Conservation (phyloP, 1,284 basidiomycete genomes). For the Malassezia furfur region DNA sequence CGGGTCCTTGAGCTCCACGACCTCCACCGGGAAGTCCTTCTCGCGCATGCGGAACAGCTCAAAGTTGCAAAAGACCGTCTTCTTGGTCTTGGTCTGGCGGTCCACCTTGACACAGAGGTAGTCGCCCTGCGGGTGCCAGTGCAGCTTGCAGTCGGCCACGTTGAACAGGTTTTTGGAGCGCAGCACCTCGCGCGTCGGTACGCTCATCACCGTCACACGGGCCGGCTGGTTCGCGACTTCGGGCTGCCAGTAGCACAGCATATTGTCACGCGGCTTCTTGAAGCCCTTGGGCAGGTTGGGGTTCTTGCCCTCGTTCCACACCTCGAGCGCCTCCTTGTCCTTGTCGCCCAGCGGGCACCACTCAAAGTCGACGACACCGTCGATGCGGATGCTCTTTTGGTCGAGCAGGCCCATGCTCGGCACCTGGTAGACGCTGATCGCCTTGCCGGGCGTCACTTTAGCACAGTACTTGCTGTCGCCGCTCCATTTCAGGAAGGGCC, state of each 20-base stretch:
- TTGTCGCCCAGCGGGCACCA: conserved; percentile 92
- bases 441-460: conserved; percentile 74
- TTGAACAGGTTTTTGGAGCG: conserved; percentile 98
- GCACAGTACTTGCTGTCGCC: conserved; percentile 92
- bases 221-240: conserved; percentile 93
- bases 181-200: conserved; percentile 74
- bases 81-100: conserved; percentile 97
- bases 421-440: conserved; percentile 92
- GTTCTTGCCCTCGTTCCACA: conserved; percentile 21
- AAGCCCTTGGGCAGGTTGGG: conserved; percentile 22
- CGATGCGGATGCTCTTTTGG: conserved; percentile 95
- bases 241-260: conserved; percentile 95
- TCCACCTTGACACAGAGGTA: conserved; percentile 99
- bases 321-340: conserved; percentile 51
- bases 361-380: conserved; percentile 96
- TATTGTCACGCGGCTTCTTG: conserved; percentile 66
- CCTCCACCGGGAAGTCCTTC: conserved; percentile 96
- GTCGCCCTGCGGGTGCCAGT: conserved; percentile 98
- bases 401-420: conserved; percentile 88
- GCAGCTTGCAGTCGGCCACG: conserved; percentile 94
- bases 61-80: conserved; percentile 95
- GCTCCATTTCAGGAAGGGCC: conserved; percentile 97
- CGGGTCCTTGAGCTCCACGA: conserved; percentile 92
- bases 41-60: conserved; percentile 96
- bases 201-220: conserved; percentile 79